Base-by-base conservation (phyloP, 331 rosid species). In the Cydonia oblonga region DNA sequence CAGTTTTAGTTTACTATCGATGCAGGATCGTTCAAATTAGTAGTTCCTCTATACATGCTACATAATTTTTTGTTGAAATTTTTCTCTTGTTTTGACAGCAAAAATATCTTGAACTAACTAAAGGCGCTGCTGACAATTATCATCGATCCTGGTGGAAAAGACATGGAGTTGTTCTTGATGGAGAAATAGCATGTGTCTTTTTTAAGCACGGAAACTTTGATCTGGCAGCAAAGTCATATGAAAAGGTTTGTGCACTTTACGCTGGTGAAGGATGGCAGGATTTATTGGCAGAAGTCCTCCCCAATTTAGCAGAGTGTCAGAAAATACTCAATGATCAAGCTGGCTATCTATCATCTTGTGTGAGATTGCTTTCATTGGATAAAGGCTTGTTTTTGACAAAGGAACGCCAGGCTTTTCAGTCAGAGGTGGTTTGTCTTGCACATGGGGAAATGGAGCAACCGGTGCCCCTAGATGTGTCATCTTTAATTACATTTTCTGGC, bases 211-310 rank as follows among this genome's bases (percentile, higher is more conserved):
- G 92, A 51, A 88, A 88, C 83, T 88, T 84, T 76, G 99, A 95
- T 81, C 88, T 89, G 81, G 99, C 99, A 75, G 99, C 97, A 60
- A 91, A 91, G 80, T 95, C 99, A 67, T 95, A 95, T 66, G 99
- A 95, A 89, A 95, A 95, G 88, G 97, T 95, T 54, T 91, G 97
- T 62, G 99, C 99, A 61, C 88, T 95, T 68, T 91, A 89, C 81
- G 26, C 96, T 24, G 97, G 97, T n/a, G 99, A 95, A 83, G 97
- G 97, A 84, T 95, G 99, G 97, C 96, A 95, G 76, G 90, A 88
- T 64, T 76, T 95, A 78, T 88, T 95, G 83, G 96, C 96, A 42
- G 99, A 95, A 80, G 96, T 91, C 75, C 92, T 95, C 58, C 99
- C 99, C 33, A 88, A 76, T 86, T 81, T 95, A 83, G 99, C 99